Percentiles rank a stretch among this genome's conserved stretches.
phyloP scores from a whole-genome alignment of 2,329 filamentous ascomycete species.

The Botrytis cinerea region DNA sequence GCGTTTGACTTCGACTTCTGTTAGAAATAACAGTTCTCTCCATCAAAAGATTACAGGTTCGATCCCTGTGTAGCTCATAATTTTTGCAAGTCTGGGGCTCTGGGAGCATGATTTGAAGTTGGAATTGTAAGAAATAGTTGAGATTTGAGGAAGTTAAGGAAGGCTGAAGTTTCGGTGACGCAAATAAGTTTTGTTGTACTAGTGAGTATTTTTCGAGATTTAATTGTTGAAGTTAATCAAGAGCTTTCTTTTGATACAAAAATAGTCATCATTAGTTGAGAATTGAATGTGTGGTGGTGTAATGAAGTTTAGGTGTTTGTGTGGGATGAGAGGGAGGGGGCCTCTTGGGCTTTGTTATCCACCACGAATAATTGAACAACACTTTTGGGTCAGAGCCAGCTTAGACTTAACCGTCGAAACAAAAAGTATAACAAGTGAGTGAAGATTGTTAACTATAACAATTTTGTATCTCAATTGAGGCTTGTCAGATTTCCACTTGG shows the following conservation, averaged over 20 bases:
- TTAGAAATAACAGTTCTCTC: not conserved
- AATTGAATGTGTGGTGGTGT: not conserved
- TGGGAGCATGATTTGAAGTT: not conserved
- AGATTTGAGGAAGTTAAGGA: not conserved
- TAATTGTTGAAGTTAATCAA: not conserved
- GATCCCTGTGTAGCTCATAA: not conserved
- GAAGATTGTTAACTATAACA: not conserved
- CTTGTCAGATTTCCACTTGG: not conserved
- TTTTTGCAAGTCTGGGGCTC: not conserved
- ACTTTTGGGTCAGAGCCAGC: not conserved
- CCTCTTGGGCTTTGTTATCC: not conserved
- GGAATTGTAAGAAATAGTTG: not conserved
- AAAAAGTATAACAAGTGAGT: not conserved
- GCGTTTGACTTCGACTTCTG: conserved; percentile 22
- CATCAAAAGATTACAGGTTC: conserved; percentile 22
- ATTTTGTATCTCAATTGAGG: not conserved
- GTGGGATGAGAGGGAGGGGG: too few relatives aligned
- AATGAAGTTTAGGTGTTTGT: not conserved
- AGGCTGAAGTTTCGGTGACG: not conserved
- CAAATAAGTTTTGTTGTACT: not conserved
- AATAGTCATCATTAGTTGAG: not conserved
- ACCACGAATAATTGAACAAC: too few relatives aligned
- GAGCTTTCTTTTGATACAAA: not conserved
- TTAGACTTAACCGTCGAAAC: not conserved
- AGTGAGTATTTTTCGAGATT: not conserved